Evolutionary conservation across 106 monocot genomes (phyloP), one percentile per base, ranked within the genome.

Genomic region (Amphibolis antarctica): DNA sequence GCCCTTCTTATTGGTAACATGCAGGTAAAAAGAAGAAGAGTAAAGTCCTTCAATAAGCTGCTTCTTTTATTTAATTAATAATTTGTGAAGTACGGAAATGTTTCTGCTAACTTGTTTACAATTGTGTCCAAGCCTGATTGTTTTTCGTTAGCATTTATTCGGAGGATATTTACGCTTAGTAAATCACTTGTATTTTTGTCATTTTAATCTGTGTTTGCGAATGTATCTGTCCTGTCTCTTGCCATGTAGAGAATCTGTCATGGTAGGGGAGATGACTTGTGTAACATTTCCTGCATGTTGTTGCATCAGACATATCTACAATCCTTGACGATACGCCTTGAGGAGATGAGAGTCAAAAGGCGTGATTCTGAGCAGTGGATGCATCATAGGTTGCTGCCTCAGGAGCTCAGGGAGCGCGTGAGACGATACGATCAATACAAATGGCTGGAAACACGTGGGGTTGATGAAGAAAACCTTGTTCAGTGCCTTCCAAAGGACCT

Each of bases 361-460:
- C 78, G 85, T 5, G 93, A 93, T 74, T 85, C 93, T n/a, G 93
- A 93, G 75, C 93, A 85, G 71, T 93, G 93, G 93, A 93, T 93
- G 93, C 93, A 85, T 72, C 88, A 93, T 60, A 77, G 93, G 10
- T 45, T 88, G 50, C 80, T 93, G 42, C 93, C 93, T 12, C 85
- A 63, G 19, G 88, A 83, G 5, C 85, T 93, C 25, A 78, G 82
- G 58, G 85, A 88, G 53, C 93, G 93, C 20, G 93, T 93, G 19
- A 73, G 88, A 49, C 74, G 85, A 31, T 88, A 93, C 42, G 88
- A 93, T 67, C 93, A 93, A 36, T 93, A 93, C 80, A 85, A 85
- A 57, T 93, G 93, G 93, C 42, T 88, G 62, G 93, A 88, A 74
- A 93, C 93, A 23, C 74, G 88, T 44, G 93, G 93, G 17, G 93